Evolutionary conservation across 2,329 filamentous ascomycete genomes (phyloP), one percentile per base, ranked within the genome.

Genomic region (Scedosporium dehoogii): DNA sequence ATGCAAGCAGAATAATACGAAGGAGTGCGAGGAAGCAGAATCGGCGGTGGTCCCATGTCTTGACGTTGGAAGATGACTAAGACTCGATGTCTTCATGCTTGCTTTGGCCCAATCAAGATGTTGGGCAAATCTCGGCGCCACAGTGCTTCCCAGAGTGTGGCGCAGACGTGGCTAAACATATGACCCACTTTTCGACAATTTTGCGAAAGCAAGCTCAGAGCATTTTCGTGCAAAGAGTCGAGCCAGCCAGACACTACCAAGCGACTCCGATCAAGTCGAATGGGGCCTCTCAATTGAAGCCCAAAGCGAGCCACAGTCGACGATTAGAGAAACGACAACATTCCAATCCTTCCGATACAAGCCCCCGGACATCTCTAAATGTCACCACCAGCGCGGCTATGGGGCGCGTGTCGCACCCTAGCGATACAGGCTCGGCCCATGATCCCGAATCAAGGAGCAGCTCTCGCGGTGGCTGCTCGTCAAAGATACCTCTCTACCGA

Each of bases 381-480:
- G 84, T 78, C 83, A 67, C 79, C 83, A 63, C 77, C 81, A 72
- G 72, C 83, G 67, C 80, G 79, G 65, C 66, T 85, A 48, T 77
- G 79, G 67, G 70, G 72, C 67, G 74, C 73, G 60, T 74, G 75
- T 69, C 73, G 77, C 64, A 71, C 74, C 53, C 71, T 81, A 58
- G 72, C 74, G 44, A 65, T 78, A 57, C 73, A 76, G 61, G 66
- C 75, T 46, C 69, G 73, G 66, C 71, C 75, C 56, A 69, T 70
- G 64, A 63, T 66, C 57, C 64, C 62, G 29, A 64, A 63, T 41
- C 66, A 65, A 57, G 65, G 65, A 41, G 65, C 61, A 12, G 63
- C 65, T 44, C 68, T 75, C 63, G 65, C 69, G 9, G 66, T 69
- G 21, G 65, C 68, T 29, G 42, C 66, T 9, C 61, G 66, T 51